Percentiles rank a stretch among this genome's conserved stretches.
Conservation (phyloP, 176 grass and related monocot species). For the Poa pratensis region DNA sequence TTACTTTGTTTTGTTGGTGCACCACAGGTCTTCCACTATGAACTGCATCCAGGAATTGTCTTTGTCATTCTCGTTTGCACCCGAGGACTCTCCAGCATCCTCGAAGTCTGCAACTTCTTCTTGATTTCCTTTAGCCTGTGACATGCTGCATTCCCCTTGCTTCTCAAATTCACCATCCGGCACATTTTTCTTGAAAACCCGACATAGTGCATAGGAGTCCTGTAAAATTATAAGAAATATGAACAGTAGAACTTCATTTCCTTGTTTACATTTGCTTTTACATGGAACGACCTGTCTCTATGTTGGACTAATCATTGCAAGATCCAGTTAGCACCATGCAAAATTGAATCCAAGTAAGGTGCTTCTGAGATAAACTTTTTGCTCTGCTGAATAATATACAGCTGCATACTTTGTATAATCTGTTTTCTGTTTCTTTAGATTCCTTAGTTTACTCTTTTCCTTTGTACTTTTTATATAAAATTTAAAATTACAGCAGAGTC, state of each 20-base stretch:
- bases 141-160: conserved; percentile 65
- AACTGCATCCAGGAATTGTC: conserved; percentile 99
- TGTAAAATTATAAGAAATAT: conserved; percentile 48
- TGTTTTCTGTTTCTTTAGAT: too few species aligned
- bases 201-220: conserved; percentile 91
- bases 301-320: conserved; percentile 11
- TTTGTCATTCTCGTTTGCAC: conserved; percentile 74
- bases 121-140: conserved; percentile 59
- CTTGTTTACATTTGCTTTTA: not conserved
- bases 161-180: conserved; percentile 57
- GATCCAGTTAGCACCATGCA: not conserved
- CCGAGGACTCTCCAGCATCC: conserved; percentile 60
- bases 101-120: conserved; percentile 36
- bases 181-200: conserved; percentile 98
- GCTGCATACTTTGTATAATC: not conserved
- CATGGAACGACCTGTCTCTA: not conserved
- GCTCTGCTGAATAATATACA: conserved; percentile 17
- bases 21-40: conserved; percentile 88
- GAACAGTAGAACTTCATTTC: conserved; percentile 10
- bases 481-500: too few species aligned
- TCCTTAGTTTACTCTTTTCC: too few species aligned
- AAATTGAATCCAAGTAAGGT: conserved; percentile 28
- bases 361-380: conserved; percentile 17
- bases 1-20: conserved; percentile 61
- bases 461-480: too few species aligned